Conservation (phyloP, 148 eudicot species). For the Cornus suecica region DNA sequence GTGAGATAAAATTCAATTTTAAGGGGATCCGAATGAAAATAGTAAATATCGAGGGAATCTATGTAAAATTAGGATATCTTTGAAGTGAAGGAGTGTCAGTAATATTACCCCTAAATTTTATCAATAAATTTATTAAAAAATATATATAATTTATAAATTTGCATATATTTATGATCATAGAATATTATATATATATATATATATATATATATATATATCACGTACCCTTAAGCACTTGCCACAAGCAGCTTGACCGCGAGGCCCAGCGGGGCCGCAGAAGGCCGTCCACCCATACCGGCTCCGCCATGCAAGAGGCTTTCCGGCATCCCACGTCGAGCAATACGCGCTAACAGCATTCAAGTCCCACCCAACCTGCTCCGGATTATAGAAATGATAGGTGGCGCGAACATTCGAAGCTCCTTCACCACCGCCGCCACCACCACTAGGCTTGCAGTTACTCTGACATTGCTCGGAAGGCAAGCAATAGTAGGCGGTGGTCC, state of each 20-base stretch:
- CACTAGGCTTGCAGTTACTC: slow-evolving; percentile 21
- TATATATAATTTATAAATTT: too few relatives aligned
- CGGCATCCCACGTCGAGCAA: slow-evolving; percentile 61
- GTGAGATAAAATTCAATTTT: too few relatives aligned
- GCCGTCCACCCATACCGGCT: slow-evolving; percentile 63
- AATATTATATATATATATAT: too few relatives aligned
- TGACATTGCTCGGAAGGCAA: slow-evolving; percentile 19
- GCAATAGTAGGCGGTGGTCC: slow-evolving; percentile 24
- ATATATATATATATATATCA: too few relatives aligned
- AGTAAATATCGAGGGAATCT: too few relatives aligned
- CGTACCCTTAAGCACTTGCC: slow-evolving; percentile 52
- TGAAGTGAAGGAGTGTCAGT: too few relatives aligned
- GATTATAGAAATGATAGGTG: slow-evolving; percentile 49
- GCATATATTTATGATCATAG: too few relatives aligned
- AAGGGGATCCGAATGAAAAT: too few relatives aligned
- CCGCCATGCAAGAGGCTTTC: slow-evolving; percentile 43
- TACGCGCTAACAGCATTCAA: slow-evolving; percentile 41
- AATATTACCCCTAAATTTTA: too few relatives aligned
- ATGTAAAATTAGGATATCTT: too few relatives aligned
- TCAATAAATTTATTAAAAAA: too few relatives aligned
- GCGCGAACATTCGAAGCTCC: slow-evolving; percentile 51
- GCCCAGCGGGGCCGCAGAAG: slow-evolving; percentile 62
- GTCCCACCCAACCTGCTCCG: slow-evolving; percentile 45
- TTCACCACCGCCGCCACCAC: too few relatives aligned
- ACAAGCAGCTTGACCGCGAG: slow-evolving; percentile 46